A percentile compares a stretch with the other conserved stretches of the same genome.
Evolutionary conservation across 2,329 filamentous ascomycete species (phyloP).

Genomic region (Boeremia lycopersici): DNA sequence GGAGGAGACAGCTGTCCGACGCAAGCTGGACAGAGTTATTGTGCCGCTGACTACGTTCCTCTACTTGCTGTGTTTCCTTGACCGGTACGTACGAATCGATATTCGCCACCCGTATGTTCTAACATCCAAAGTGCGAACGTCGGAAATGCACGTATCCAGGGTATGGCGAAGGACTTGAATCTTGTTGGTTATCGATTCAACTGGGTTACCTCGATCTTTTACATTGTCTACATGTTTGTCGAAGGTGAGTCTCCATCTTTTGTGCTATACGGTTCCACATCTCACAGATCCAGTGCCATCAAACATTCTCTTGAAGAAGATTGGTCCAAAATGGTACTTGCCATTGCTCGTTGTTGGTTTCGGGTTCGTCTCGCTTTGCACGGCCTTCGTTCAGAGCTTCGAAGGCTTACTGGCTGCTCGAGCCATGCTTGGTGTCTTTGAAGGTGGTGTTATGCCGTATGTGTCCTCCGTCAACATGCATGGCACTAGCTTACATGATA

Average conservation of each 20-base stretch:
- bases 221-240: constrained; percentile 62
- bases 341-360: constrained; percentile 62
- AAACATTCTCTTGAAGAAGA: constrained; percentile 61
- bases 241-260: constrained; percentile 39
- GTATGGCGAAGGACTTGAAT: constrained; percentile 57
- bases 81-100: constrained; percentile 35
- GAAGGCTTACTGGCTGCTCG: constrained; percentile 55
- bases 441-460: constrained; percentile 63
- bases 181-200: constrained; percentile 61
- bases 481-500: constrained; percentile 4
- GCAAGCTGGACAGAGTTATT: constrained; percentile 60
- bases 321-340: constrained; percentile 60
- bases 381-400: constrained; percentile 59
- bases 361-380: constrained; percentile 61
- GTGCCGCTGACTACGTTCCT: constrained; percentile 60
- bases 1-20: constrained; percentile 57
- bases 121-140: constrained; percentile 48
- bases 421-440: constrained; percentile 60
- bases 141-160: constrained; percentile 63
- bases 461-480: constrained; percentile 7
- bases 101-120: constrained; percentile 1
- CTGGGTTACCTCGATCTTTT: constrained; percentile 64
- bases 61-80: constrained; percentile 61
- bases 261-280: background rate
- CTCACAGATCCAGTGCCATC: constrained; percentile 51